Percentiles rank a stretch among this genome's conserved stretches.
These are phyloP conservation scores for Myriosclerotinia duriaeana DNA, from an alignment of 2,329 filamentous ascomycete species.

Conservation along the genomic window DNA sequence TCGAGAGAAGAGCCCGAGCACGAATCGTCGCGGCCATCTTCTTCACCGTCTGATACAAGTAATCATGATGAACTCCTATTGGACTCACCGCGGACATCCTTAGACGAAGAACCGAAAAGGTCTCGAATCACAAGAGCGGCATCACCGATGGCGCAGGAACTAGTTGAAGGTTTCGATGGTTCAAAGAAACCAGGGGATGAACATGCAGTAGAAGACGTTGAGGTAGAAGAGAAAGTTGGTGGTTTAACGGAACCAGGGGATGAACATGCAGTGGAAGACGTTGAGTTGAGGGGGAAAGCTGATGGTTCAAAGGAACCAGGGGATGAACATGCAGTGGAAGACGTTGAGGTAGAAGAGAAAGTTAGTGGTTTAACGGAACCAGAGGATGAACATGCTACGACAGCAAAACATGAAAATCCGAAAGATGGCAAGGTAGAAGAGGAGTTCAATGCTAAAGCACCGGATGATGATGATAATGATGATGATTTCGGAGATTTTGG, in stretches of 20 bases:
- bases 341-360: neutral
- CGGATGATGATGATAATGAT: constrained; percentile 34
- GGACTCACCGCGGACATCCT: constrained; percentile 40
- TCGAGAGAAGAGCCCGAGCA: constrained; percentile 26
- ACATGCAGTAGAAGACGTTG: constrained; percentile 1
- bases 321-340: constrained; percentile 2
- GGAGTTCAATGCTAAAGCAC: neutral
- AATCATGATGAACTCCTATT: constrained; percentile 32
- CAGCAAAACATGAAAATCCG: constrained; percentile 5
- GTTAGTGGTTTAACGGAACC: neutral
- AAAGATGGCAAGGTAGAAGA: constrained; percentile 20
- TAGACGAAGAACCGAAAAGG: constrained; percentile 38
- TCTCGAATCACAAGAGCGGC: constrained; percentile 17
- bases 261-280: constrained; percentile 7
- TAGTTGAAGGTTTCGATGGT: constrained; percentile 37
- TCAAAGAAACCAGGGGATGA: constrained; percentile 30
- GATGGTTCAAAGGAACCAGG: neutral
- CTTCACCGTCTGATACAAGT: constrained; percentile 38
- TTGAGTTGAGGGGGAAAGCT: neutral
- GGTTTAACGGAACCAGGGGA: neutral
- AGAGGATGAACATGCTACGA: neutral
- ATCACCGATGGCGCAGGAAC: constrained; percentile 31
- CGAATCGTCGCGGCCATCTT: constrained; percentile 35
- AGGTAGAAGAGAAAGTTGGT: neutral
- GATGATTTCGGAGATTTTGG: constrained; percentile 44